Percentiles rank a stretch among this genome's conserved stretches.
Conservation (phyloP, 768 basidiomycete species). For the Boletus reticuloceps region DNA sequence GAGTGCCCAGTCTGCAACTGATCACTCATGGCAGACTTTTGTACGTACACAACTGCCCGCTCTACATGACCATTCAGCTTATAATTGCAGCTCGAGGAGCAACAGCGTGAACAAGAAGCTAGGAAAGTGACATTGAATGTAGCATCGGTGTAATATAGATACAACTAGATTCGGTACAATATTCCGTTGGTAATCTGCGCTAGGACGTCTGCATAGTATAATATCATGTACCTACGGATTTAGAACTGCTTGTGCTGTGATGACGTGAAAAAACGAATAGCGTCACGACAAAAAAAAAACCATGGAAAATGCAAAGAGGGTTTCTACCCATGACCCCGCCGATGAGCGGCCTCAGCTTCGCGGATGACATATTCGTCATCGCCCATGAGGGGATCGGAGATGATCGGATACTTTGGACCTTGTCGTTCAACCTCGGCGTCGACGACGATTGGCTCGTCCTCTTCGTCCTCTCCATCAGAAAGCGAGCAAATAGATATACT, state of each 20-base stretch:
- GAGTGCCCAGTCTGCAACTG: conserved; percentile 12
- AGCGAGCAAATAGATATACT: conserved; percentile 4
- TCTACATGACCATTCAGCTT: not conserved
- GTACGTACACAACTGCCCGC: conserved; percentile 13
- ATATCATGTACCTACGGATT: not conserved
- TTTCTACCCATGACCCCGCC: not conserved
- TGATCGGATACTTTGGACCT: not conserved
- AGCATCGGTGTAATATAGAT: not conserved
- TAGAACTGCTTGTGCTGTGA: too few species aligned
- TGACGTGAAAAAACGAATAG: not conserved
- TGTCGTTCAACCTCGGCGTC: conserved; percentile 13
- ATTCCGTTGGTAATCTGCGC: too few species aligned
- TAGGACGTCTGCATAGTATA: not conserved
- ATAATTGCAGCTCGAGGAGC: conserved; percentile 25
- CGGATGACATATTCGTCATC: conserved; percentile 7
- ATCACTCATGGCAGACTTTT: conserved; percentile 30
- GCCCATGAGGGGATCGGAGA: conserved; percentile 15
- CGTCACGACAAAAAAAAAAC: not conserved
- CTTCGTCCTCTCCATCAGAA: not conserved
- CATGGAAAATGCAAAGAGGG: too few species aligned
- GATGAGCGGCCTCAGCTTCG: conserved; percentile 4
- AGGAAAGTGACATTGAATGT: conserved; percentile 12
- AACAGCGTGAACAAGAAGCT: conserved; percentile 23
- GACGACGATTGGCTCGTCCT: not conserved
- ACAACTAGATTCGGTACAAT: not conserved